phyloP scores from a whole-genome alignment of 257 asterid genomes.

The Solanum sejunctum region DNA sequence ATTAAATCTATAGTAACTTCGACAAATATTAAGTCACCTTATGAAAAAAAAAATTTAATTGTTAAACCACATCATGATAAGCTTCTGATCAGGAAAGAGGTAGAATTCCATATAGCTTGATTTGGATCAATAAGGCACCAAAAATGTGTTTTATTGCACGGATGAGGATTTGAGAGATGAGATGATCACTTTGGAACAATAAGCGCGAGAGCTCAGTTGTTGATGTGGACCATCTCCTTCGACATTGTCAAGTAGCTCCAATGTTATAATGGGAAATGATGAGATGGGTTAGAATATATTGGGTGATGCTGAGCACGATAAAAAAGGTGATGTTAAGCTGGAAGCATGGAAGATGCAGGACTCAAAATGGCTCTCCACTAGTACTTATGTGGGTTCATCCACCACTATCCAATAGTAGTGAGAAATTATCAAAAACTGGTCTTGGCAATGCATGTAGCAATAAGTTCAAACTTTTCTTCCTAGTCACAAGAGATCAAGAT shows the following conservation, averaged over 20 bases:
- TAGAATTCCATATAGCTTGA: neutral
- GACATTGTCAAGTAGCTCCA: neutral
- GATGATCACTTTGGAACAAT: neutral
- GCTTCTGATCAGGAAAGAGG: neutral
- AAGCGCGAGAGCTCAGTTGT: neutral
- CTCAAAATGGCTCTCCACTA: neutral
- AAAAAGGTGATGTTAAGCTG: neutral
- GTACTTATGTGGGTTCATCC: neutral
- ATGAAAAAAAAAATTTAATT: no score
- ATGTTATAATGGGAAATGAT: neutral
- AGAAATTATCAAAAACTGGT: neutral
- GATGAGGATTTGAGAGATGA: neutral
- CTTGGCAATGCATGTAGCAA: neutral
- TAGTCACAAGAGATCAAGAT: neutral
- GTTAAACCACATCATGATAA: neutral
- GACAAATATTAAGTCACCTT: neutral
- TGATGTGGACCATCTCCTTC: neutral
- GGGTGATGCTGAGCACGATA: neutral
- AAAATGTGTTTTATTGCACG: neutral
- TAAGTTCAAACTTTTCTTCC: neutral
- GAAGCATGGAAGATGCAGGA: neutral
- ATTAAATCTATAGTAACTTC: neutral
- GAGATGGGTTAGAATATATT: no score
- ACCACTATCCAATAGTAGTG: neutral
- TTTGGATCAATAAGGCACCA: neutral